Conservation (phyloP, 2,329 filamentous ascomycete species). For the Sarocladium oryzae region DNA sequence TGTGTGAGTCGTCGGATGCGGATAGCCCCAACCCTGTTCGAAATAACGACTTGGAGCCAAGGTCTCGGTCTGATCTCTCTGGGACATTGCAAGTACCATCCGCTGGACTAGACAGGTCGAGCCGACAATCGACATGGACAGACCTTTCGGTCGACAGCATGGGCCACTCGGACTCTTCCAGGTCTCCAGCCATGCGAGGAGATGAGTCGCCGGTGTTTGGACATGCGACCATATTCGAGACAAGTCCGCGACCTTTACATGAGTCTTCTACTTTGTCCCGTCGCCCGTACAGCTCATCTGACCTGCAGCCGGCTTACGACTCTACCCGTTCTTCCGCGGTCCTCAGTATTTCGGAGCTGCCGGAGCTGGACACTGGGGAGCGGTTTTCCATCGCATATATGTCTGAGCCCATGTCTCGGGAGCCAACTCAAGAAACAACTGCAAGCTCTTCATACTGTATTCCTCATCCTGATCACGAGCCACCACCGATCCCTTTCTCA, state of each 20-base stretch:
- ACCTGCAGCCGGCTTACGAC: slow-evolving; percentile 6
- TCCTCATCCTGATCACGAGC: slow-evolving; percentile 42
- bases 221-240: slow-evolving; percentile 27
- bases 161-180: slow-evolving; percentile 28
- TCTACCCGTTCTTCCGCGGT: slow-evolving; percentile 19
- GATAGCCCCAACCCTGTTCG: slow-evolving; percentile 14
- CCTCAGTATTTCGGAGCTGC: slow-evolving; percentile 26
- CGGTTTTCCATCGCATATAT: slow-evolving; percentile 45
- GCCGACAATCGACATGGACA: slow-evolving; percentile 54
- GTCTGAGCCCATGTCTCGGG: slow-evolving; percentile 15
- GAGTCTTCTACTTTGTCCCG: neutral
- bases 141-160: slow-evolving; percentile 51
- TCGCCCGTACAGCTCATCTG: neutral
- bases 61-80: slow-evolving; percentile 29
- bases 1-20: slow-evolving; percentile 33
- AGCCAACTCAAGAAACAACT: slow-evolving; percentile 19
- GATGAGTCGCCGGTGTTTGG: slow-evolving; percentile 22
- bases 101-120: slow-evolving; percentile 37
- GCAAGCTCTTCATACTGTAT: slow-evolving; percentile 22
- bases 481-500: slow-evolving; percentile 41
- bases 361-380: slow-evolving; percentile 44
- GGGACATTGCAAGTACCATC: slow-evolving; percentile 42
- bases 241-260: slow-evolving; percentile 9
- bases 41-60: slow-evolving; percentile 19
- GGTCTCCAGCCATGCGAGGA: slow-evolving; percentile 22